Conservation (phyloP, 805 yeast species). For the Wickerhamiella qilinensis region DNA sequence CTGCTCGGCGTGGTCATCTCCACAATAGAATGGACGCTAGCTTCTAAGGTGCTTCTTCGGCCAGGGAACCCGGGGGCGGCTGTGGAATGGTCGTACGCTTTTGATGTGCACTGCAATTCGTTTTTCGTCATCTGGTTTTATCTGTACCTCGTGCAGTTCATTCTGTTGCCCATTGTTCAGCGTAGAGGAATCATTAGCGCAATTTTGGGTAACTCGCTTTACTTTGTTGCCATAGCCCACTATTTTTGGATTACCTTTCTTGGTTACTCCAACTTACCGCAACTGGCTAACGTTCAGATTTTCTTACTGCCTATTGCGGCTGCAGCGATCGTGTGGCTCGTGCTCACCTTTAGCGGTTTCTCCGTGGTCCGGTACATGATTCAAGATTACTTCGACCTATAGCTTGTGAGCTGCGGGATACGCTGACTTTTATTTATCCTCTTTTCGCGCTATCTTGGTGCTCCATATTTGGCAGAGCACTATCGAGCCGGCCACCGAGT, state of each 20-base stretch:
- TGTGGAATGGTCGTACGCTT: conserved; percentile 88
- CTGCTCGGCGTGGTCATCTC: conserved; percentile 53
- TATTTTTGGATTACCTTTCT: conserved; percentile 70
- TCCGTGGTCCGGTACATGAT: conserved; percentile 59
- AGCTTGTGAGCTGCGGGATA: no score
- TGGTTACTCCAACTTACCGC: conserved; percentile 72
- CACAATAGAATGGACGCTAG: conserved; percentile 55
- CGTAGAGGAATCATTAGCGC: conserved; percentile 49
- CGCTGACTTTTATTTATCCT: no score
- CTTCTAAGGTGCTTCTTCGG: conserved; percentile 41
- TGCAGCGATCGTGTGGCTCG: conserved; percentile 36
- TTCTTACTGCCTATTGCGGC: conserved; percentile 49
- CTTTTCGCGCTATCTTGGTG: no score
- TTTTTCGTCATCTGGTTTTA: conserved; percentile 65
- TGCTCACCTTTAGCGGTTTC: conserved; percentile 47
- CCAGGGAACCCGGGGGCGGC: conserved; percentile 2
- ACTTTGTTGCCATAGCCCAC: conserved; percentile 56
- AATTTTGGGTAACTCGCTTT: conserved; percentile 62
- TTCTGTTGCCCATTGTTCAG: conserved; percentile 55
- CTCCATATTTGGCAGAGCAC: no score
- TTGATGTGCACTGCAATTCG: conserved; percentile 88
- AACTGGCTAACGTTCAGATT: conserved; percentile 43
- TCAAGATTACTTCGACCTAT: conserved; percentile 24
- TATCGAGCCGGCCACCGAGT: no score
- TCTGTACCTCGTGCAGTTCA: conserved; percentile 57